Evolutionary conservation across 2,329 filamentous ascomycete genomes (phyloP).

Genomic region (Penicillium sp.): DNA sequence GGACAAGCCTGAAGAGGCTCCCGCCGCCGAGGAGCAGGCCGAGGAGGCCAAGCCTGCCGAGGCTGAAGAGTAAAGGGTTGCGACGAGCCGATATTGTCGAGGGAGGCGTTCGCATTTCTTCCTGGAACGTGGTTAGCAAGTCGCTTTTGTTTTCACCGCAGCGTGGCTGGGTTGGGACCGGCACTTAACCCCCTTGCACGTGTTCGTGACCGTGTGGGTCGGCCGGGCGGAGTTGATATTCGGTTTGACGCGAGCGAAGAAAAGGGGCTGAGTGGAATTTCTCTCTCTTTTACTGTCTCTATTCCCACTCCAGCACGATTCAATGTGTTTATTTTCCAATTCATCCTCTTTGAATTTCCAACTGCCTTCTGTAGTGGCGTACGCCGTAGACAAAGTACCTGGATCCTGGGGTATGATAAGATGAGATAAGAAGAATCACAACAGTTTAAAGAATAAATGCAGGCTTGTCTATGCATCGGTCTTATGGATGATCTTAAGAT

Average conservation of each 20-base stretch:
- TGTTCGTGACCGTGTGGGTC: slow-evolving; percentile 38
- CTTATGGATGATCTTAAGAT: not conserved
- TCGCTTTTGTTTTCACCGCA: slow-evolving; percentile 34
- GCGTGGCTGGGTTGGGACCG: slow-evolving; percentile 38
- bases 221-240: slow-evolving; percentile 46
- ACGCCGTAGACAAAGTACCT: not conserved
- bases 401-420: not conserved
- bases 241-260: slow-evolving; percentile 37
- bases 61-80: slow-evolving; percentile 24
- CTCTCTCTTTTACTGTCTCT: slow-evolving; percentile 43
- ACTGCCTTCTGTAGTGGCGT: slow-evolving; percentile 1
- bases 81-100: slow-evolving; percentile 28
- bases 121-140: slow-evolving; percentile 35
- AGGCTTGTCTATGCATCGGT: not conserved
- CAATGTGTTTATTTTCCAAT: slow-evolving; percentile 37
- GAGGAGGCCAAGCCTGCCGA: slow-evolving; percentile 40
- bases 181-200: slow-evolving; percentile 34
- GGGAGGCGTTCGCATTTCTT: slow-evolving; percentile 36
- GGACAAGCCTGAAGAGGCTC: slow-evolving; percentile 53
- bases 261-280: slow-evolving; percentile 43
- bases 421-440: too few relatives aligned
- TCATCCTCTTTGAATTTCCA: slow-evolving; percentile 16
- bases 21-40: slow-evolving; percentile 45
- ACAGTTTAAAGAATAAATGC: not conserved
- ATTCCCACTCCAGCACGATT: slow-evolving; percentile 43